Evolutionary conservation across 345 rosid species (phyloP), one percentile per base, ranked within the genome.

Genomic region (Cardamine occulta): DNA sequence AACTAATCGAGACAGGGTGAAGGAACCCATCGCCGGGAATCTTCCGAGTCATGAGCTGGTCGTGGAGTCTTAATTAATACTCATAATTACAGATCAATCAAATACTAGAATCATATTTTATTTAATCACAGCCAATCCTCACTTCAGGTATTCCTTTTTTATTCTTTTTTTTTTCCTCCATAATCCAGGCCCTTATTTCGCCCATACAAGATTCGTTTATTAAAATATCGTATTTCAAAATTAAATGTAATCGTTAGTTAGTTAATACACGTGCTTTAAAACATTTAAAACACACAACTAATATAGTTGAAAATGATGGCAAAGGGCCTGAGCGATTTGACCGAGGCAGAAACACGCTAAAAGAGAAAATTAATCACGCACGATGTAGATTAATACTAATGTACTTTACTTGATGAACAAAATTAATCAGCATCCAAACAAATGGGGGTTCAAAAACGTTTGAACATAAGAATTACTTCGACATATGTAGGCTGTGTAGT

Each of bases 111-210:
- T 5, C 49, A 13, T 74, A 74, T 24, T 66, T 57, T 35, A 35
- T 74, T 57, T 66, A 48, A 35, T 35, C 54, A 66, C 62, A 75
- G 45, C 73, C 67, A 59, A 17, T 48, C 32, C 67, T 66, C 52
- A 13, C 51, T 55, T 55, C 5, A 21, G 21, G 10, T 42, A 5
- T 40, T 40, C 15, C n/a, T 13, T 49, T 3, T 14, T 4, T 56
- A 19, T 0, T 17, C 19, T 52, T 35, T 1, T 6, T 14, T 37
- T 53, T 54, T 8, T 55, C 2, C 10, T 21, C 65, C 67, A 48
- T 24, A 58, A 47, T 26, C 35, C 8, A 26, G 59, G 17, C 66
- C 61, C 73, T 59, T 45, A 65, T 74, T 48, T 74, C 62, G 51
- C 55, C 47, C 67, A 56, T 57, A 19, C 35, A 66, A 66, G 66